Evolutionary conservation across 1,139 yeast species (phyloP), one percentile per base, ranked within the genome.

Genomic region (Suhomyces atakaporum): DNA sequence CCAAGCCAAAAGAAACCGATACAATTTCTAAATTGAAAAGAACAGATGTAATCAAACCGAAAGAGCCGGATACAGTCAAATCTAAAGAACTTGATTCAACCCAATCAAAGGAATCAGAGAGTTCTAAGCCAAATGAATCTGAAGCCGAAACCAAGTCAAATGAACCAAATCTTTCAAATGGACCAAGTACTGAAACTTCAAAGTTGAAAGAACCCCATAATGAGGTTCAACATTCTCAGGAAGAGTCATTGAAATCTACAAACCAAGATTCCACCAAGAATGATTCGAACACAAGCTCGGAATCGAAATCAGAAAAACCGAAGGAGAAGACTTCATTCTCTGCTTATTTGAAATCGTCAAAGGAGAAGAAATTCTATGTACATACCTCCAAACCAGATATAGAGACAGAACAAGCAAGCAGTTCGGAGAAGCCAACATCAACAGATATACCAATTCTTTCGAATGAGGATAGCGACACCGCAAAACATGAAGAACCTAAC

Each of bases 301-400:
- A 29, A 14, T 4, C 19, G 7, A 29, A 29, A 29, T 12, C 18
- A 26, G 16, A 29, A 16, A 23, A 23, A 14, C 28, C 25, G 19
- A 24, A 19, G 21, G 27, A n/a, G 8, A 32, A 42, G 18, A 46
- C 47, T 5, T 48, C 52, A 7, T 45, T 46, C 10, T 44, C 52
- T 1, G 50, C 45, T n/a, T 48, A 48, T 24, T 38, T 48, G 19
- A 45, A 45, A 26, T 38, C 44, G 2, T 34, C 44, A 5, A 43
- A 44, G 22, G 42, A 38, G 10, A 38, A 33, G 25, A 28, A 38
- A 29, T 39, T 38, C 12, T 31, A 38, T 22, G 38, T 38, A 2
- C 38, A 41, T 27, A 18, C 33, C 3, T 6, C 33, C 5, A 21
- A 27, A 7, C 13, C 14, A 4, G n/a, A 34, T 2, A 14, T 15